Percentiles rank a stretch among this genome's conserved stretches.
Evolutionary conservation across 768 basidiomycete species (phyloP).

Genomic region (Lentinula guzmanii): DNA sequence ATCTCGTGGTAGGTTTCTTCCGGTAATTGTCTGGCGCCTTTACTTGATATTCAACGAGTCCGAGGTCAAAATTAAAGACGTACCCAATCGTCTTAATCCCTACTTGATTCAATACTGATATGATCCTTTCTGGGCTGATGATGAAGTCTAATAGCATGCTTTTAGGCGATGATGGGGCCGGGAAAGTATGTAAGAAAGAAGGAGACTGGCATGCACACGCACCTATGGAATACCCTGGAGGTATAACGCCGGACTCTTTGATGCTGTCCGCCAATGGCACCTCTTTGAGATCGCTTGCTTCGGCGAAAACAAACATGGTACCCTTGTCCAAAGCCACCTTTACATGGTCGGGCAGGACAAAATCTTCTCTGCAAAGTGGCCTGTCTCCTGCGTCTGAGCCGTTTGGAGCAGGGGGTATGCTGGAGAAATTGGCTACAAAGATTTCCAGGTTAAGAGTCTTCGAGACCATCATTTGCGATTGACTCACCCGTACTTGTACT

Average conservation of each 20-base stretch:
- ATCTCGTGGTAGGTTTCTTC: constrained; percentile 1
- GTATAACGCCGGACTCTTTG: background rate
- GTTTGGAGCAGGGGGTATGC: too few relatives aligned
- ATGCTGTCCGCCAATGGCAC: background rate
- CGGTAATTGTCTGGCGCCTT: background rate
- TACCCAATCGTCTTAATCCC: background rate
- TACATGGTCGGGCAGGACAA: background rate
- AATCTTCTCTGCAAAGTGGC: constrained; percentile 1
- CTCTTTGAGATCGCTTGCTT: background rate
- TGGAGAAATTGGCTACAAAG: background rate
- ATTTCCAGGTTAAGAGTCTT: background rate
- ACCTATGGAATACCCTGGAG: background rate
- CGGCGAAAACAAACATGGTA: constrained; percentile 1
- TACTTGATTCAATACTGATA: background rate
- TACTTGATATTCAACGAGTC: background rate
- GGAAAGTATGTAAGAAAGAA: background rate
- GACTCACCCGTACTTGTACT: background rate
- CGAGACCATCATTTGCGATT: background rate
- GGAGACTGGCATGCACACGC: background rate
- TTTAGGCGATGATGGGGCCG: background rate
- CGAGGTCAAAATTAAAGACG: background rate
- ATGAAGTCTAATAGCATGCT: background rate
- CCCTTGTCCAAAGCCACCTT: background rate
- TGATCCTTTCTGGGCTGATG: background rate
- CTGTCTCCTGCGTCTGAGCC: background rate